Conservation (phyloP, 345 rosid species). For the Rhodomyrtus tomentosa region DNA sequence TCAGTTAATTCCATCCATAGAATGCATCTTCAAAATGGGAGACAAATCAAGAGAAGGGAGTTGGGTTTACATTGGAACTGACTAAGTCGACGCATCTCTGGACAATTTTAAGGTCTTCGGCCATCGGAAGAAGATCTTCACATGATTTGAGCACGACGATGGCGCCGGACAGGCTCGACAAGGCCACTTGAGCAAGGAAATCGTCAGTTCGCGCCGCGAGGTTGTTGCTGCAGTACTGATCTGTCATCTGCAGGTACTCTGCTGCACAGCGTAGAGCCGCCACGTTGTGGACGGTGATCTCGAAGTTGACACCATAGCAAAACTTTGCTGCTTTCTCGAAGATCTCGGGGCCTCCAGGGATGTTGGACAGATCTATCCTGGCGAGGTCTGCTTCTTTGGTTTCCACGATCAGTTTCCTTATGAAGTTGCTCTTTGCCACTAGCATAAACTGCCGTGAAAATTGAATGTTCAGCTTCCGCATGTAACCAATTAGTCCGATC, state of each 20-base stretch:
- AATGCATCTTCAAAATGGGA: background rate
- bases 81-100: constrained; percentile 60
- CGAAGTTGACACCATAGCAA: constrained; percentile 93
- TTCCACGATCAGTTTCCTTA: constrained; percentile 67
- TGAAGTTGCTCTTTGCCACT: constrained; percentile 83
- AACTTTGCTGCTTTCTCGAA: constrained; percentile 92
- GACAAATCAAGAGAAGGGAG: background rate
- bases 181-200: constrained; percentile 71
- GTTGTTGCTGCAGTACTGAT: constrained; percentile 55
- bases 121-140: constrained; percentile 60
- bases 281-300: constrained; percentile 86
- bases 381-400: constrained; percentile 51
- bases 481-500: background rate
- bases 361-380: constrained; percentile 47
- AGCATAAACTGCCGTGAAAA: constrained; percentile 55
- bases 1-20: background rate
- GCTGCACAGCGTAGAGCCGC: constrained; percentile 89
- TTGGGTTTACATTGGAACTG: constrained; percentile 35
- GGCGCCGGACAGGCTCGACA: constrained; percentile 81
- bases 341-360: constrained; percentile 92
- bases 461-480: background rate
- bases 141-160: constrained; percentile 78
- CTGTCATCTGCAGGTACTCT: constrained; percentile 81
- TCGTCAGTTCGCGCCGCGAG: constrained; percentile 83
- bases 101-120: constrained; percentile 61